Base-by-base conservation (phyloP, 1,284 basidiomycete species). In the Phellopilus nigrolimitatus region DNA sequence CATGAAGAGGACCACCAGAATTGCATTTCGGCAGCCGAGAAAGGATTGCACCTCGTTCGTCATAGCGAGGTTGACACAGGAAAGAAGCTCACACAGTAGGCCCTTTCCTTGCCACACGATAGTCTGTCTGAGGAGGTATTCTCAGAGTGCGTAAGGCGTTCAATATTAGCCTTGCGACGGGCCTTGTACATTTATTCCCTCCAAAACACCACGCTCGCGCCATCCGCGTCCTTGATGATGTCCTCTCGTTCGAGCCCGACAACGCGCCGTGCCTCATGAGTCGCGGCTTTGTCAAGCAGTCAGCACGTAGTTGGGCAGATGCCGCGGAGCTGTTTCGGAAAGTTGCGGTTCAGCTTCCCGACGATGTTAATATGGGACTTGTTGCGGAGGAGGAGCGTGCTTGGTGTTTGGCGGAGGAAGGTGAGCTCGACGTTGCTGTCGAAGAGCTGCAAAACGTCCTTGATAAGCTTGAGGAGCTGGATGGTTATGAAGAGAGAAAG, bases 161-260 rank as follows among this genome's bases (percentile, higher is more conserved):
- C 62, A 80, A 88, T 48, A 71, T 79, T 5, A 71, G 75, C 4
- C 73, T 93, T 10, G 80, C 81, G 0, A 84, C 78, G 0, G 84
- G 90, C 3, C 75, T 97, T 13, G 88, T 94, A 1, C 87, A 97
- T 59, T 75, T 89, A 48, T 91, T 84, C 66, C 84, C 95, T 8
- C 95, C 95, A 0, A 93, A 94, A 61, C 85, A 97, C 61, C 95
- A 99, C 64, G 61, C 72, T 10, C 82, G 85, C 39, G 95, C 95
- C 1, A 70, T 85, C 25, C 70, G 78, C 10, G 75, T 95, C 4
- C 72, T 95, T 22, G 79, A 90, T 30, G 78, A 81, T 2, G 76
- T 95, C 3, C 76, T 98, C 3, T 60, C 71, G 1, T 65, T 74
- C 41, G 78, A 85, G 34, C 77, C 85, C 0, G 63, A 76, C 39